phyloP scores from a whole-genome alignment of 108 stramenopile species.

The Nitzschia sp. region DNA sequence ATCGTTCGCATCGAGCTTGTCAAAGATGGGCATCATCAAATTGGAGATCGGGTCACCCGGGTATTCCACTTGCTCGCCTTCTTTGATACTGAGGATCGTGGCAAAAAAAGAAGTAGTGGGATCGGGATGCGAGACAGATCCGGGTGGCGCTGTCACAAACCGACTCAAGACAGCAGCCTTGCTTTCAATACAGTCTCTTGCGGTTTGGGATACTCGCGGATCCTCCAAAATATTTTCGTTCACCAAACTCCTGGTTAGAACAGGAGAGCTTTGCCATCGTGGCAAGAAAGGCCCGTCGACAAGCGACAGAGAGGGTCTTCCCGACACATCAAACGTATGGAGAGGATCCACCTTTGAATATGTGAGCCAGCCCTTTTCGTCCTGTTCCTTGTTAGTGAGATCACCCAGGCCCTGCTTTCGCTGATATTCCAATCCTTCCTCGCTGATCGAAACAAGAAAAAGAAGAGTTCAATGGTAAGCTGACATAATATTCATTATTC shows the following conservation, averaged over 20 bases:
- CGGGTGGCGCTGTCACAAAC: conserved; percentile 1
- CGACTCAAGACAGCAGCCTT: conserved; percentile 6
- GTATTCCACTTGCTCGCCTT: conserved; percentile 2
- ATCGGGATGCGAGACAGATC: not conserved
- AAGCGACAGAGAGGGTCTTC: not conserved
- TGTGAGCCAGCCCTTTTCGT: not conserved
- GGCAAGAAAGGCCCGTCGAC: conserved; percentile 11
- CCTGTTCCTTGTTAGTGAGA: not conserved
- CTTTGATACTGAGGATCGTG: conserved; percentile 3
- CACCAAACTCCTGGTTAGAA: conserved; percentile 1
- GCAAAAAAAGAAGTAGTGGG: conserved; percentile 12
- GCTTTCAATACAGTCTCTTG: not conserved
- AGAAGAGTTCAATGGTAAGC: too few species aligned
- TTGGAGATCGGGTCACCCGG: conserved; percentile 10
- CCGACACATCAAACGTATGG: not conserved
- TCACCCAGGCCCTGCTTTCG: not conserved
- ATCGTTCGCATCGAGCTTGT: not conserved
- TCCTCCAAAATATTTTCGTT: conserved; percentile 11
- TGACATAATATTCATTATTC: too few species aligned
- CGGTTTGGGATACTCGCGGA: not conserved
- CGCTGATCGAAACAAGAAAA: not conserved
- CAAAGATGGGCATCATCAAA: conserved; percentile 11
- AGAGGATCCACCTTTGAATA: conserved; percentile 4
- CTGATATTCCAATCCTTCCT: conserved; percentile 1
- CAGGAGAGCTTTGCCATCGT: conserved; percentile 13